Evolutionary conservation across 1,284 basidiomycete genomes (phyloP), one percentile per base, ranked within the genome.

Genomic region (Ceratobasidium sp.): DNA sequence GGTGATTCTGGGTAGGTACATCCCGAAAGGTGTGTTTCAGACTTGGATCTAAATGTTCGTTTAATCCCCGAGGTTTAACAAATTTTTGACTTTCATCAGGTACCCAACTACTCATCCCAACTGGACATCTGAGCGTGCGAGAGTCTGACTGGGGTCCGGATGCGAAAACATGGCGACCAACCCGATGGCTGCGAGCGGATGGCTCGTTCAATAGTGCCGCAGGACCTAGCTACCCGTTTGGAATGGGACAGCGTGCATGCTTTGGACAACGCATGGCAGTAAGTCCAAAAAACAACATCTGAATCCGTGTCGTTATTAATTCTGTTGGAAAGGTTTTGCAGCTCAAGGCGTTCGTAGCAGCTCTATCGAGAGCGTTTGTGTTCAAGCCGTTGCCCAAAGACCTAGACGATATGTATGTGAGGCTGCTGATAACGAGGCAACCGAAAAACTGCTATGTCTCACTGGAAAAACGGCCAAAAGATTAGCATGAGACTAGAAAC

Each of bases 111-210:
- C 12, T 20, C 15, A 17, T 17, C 48, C 48, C n/a, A 20, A 17
- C n/a, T 50, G 15, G 48, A 5, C 15, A 1, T 20, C 4, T 74
- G n/a, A 33, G 42, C 3, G 59, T n/a, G 13, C 59, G 42, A 46
- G 71, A 64, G 38, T 50, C 61, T 23, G 46, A 52, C 13, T 74
- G 71, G 61, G 71, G 71, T 48, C 44, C 46, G 17, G 71, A 74
- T 38, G 59, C 48, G 12, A 42, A 26, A 13, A 44, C 1, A n/a
- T 74, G 61, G 61, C 59, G 46, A 12, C 61, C 71, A 4, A 74
- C 28, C 28, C 42, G 10, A n/a, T 64, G 71, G 71, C 48, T 64
- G 20, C 40, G 12, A 15, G n/a, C 44, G 5, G 71, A 65, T 26
- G 61, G 59, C 3, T 23, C 71, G 7, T 74, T 74, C 15, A 42